A percentile compares a stretch with the other conserved stretches of the same genome.
phyloP scores from a whole-genome alignment of 805 yeast species.

The Ogataea saltuana region DNA sequence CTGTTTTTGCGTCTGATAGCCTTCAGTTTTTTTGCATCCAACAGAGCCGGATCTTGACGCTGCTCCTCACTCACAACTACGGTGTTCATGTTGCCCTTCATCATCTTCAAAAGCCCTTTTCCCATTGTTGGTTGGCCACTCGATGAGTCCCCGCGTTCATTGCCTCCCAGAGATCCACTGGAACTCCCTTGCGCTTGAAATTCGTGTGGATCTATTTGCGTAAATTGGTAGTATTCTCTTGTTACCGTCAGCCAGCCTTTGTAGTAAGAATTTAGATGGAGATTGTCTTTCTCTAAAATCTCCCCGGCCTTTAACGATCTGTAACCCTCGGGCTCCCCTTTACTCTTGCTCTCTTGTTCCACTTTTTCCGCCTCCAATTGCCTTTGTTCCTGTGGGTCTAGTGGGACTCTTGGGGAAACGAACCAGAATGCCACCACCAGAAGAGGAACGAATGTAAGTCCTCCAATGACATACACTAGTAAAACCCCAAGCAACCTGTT shows the following conservation, averaged over 20 bases:
- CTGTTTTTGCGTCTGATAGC: conserved; percentile 53
- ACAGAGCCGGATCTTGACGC: conserved; percentile 29
- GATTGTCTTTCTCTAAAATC: conserved; percentile 56
- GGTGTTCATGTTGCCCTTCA: conserved; percentile 17
- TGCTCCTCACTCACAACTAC: conserved; percentile 9
- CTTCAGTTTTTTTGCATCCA: conserved; percentile 41
- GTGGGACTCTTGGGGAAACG: conserved; percentile 38
- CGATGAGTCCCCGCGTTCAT: conserved; percentile 7
- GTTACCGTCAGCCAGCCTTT: conserved; percentile 88
- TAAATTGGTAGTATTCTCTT: conserved; percentile 62
- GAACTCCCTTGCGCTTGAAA: conserved; percentile 19
- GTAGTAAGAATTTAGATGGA: conserved; percentile 64
- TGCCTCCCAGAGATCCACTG: conserved; percentile 10
- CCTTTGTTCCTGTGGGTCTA: conserved; percentile 23
- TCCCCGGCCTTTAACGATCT: conserved; percentile 55
- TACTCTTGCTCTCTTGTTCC: conserved; percentile 26
- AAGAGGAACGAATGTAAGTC: conserved; percentile 75
- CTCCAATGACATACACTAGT: conserved; percentile 68
- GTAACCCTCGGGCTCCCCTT: conserved; percentile 32
- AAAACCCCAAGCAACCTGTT: conserved; percentile 37
- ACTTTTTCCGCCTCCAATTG: conserved; percentile 34
- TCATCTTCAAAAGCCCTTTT: conserved; percentile 21
- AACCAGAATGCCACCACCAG: conserved; percentile 42
- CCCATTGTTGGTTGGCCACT: conserved; percentile 9
- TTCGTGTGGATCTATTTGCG: conserved; percentile 39